Evolutionary conservation across 2,329 filamentous ascomycete species (phyloP), one percentile per base, ranked within the genome.

Genomic region (Coleophoma cylindrospora): DNA sequence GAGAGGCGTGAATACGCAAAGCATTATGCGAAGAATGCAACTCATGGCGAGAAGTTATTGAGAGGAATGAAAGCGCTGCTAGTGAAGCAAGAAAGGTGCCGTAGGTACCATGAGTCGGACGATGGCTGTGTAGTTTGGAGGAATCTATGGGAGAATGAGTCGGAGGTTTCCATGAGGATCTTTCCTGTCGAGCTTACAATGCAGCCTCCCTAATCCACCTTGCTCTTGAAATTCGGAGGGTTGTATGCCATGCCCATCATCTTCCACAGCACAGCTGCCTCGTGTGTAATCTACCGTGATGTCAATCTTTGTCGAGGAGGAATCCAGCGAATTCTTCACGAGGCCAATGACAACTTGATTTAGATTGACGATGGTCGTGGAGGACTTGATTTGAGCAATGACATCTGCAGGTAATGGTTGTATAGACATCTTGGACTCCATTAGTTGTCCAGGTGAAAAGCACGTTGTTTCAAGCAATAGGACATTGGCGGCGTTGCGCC

Each of bases 301-400:
- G 48, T 80, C 80, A 54, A 96, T 70, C 49, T 77, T 86, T 34
- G 74, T 77, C 14, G 91, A 85, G 43, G 73, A 71, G 4, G 91
- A 89, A 71, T 99, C 94, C 12, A 99, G 74, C 0, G 90, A 82
- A 66, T 99, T 99, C 65, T 86, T 83, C 22, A 95, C 60, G 10
- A 97, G 76, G 43, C 87, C 88, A 49, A 82, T 73, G 13, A 89
- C 72, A 4, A 88, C 90, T 22, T 72, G 79, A 58, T 85, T 86
- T 33, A 97, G 73, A 41, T 83, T 86, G 2, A 83, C 87, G 58
- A 97, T 86, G 49, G 79, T 75, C n/a, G 83, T 82, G 0, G 92
- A 95, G 1, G 92, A 96, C 64, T 86, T 88, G 70, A 99, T 86
- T 65, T 91, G 89, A 44, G 86, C 81, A 59, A 83, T 76, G 50